Evolutionary conservation across 192 early-diverging fungal genomes (phyloP), one percentile per base, ranked within the genome.

Genomic region (Dissophora globulifera): DNA sequence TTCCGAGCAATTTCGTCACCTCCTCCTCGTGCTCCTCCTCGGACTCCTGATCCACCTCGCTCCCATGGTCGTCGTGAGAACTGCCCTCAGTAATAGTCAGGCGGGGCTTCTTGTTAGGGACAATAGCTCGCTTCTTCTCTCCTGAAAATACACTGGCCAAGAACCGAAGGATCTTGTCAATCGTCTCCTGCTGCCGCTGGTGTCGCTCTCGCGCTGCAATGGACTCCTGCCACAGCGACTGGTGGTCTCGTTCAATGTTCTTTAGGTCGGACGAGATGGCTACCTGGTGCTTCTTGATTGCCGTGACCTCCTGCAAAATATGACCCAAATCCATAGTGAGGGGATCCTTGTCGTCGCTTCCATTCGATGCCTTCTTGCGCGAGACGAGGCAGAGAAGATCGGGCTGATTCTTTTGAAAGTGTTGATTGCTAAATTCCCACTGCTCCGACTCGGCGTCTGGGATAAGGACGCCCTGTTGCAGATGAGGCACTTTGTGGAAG

Each of bases 401-500:
- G 0, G 95, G 95, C 69, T 94, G 91, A 52, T 90, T 89, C 40
- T 93, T 87, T 78, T 93, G 91, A 67, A 99, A 99, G 62, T 96
- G 88, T 0, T 87, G 86, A 67, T 99, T 95, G 53, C 84, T 87
- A 78, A 99, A 99, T 80, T 98, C 95, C 92, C 91, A 95, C 51
- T 87, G 83, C 75, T 98, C 96, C 0, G 92, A 85, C 25, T 86
- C 86, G 1, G 83, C 85, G 19, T 93, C 92, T 5, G 92, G 79
- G 5, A 89, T 84, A 31, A 98, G 83, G 2, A 94, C 93, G 29
- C 97, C 97, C 50, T 95, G 92, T 58, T 94, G 92, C 15, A 96
- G 69, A 72, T 97, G 93, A n/a, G 94, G 95, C 15, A 97, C 88
- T 58, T 99, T 99, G 81, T 96, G 95, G 65, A 99, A 99, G 15